Evolutionary conservation across 2,329 filamentous ascomycete genomes (phyloP).

Genomic region (Beauveria asiatica): DNA sequence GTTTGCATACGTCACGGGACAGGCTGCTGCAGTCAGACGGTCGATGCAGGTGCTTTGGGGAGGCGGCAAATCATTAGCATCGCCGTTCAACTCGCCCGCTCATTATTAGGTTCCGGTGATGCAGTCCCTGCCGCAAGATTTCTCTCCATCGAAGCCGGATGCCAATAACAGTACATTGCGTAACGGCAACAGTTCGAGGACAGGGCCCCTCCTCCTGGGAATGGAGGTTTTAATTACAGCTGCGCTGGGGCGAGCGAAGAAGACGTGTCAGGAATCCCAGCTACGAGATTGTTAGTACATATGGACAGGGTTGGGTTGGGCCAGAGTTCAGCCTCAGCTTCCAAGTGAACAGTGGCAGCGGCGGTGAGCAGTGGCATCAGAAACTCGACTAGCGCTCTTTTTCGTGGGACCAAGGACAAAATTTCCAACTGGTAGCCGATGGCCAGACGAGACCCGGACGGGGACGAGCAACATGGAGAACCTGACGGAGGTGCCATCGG

Average conservation of each 20-base stretch:
- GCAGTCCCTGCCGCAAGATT: background rate
- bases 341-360: background rate
- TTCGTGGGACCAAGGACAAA: slow-evolving; percentile 1
- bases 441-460: slow-evolving; percentile 6
- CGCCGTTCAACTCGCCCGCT: background rate
- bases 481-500: slow-evolving; percentile 6
- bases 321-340: slow-evolving; percentile 3
- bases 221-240: background rate
- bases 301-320: background rate
- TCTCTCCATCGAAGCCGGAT: background rate
- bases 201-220: background rate
- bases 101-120: background rate
- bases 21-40: background rate
- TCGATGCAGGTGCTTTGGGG: background rate
- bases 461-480: slow-evolving; percentile 3
- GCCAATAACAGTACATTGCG: background rate
- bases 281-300: background rate
- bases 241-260: background rate
- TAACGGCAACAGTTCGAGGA: background rate
- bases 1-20: background rate
- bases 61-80: background rate
- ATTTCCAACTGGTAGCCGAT: slow-evolving; percentile 7
- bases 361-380: slow-evolving; percentile 2
- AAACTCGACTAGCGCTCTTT: background rate
- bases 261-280: background rate